phyloP scores from a whole-genome alignment of 148 eudicot species.

The Rhododendron simsii region DNA sequence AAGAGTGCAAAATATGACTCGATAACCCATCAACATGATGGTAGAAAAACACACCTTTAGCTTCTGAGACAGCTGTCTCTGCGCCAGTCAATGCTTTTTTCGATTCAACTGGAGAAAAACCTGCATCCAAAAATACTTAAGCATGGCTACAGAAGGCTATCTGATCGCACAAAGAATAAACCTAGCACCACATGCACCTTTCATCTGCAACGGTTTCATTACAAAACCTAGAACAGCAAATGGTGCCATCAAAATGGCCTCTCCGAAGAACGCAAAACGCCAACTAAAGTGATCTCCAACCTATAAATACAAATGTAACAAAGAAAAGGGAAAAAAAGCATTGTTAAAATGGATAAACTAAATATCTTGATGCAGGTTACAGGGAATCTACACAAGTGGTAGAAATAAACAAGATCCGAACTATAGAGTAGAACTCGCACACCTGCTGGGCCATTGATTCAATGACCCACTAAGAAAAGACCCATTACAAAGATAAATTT shows the following conservation, averaged over 20 bases:
- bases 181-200: constrained; percentile 45
- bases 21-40: not conserved
- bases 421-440: not conserved
- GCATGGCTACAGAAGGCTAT: constrained; percentile 10
- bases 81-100: constrained; percentile 31
- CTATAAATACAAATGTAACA: constrained; percentile 30
- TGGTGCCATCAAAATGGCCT: constrained; percentile 89
- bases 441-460: not conserved
- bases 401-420: not conserved
- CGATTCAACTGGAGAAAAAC: constrained; percentile 58
- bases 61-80: constrained; percentile 40
- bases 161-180: not conserved
- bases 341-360: not conserved
- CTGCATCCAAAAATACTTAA: constrained; percentile 33
- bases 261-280: constrained; percentile 78
- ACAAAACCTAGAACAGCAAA: constrained; percentile 81
- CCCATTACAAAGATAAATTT: not conserved
- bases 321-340: not conserved
- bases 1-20: not conserved
- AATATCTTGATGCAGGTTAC: not conserved
- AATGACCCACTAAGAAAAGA: not conserved
- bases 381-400: not conserved
- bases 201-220: constrained; percentile 81
- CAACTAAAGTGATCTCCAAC: constrained; percentile 60
- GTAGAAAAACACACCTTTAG: constrained; percentile 38